Base-by-base conservation (phyloP, 1,284 basidiomycete genomes). In the Coniferiporia sulphurascens region DNA sequence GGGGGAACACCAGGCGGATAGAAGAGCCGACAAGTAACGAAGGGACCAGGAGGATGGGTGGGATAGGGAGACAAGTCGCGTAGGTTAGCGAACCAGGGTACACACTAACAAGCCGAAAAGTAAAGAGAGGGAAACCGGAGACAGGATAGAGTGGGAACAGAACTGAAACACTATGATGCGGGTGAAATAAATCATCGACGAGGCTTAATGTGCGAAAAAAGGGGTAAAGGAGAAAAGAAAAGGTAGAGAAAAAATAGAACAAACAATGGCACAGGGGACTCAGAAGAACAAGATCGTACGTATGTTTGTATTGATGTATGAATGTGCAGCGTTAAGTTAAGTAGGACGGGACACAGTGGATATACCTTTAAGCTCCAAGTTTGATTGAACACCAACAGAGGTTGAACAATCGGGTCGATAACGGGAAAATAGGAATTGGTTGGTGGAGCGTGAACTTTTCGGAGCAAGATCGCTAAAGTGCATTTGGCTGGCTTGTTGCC, bases 201-300 rank as follows among this genome's bases (percentile, higher is more conserved):
- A 27, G 27, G 27, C 27, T 22, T 12, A 41, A 32, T 51, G 32
- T 21, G n/a, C 17, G 15, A 51, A 32, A 22, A 51, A 53, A 48
- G 4, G 17, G 21, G 27, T 27, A 2, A 38, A 17, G 4, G 44
- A 52, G 32, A 21, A n/a, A 19, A 13, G 19, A 17, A 58, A 36
- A 49, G 27, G 27, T 0, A 4, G 19, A 15, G 43, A n/a, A 35
- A 32, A 38, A 50, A n/a, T n/a, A n/a, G n/a, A n/a, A n/a, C n/a
- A n/a, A 49, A 32, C 27, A 27, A 8, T 22, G 49, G 22, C 15
- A 35, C 15, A 32, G 15, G n/a, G 19, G 32, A 9, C 49, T 52
- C 19, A 22, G n/a, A 52, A 51, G 17, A 38, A 48, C 54, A 56
- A 56, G 45, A 56, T 56, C 53, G 54, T 56, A 41, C 15, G 7